Evolutionary conservation across 2,329 filamentous ascomycete genomes (phyloP).

Genomic region (Sporothrix humicola): DNA sequence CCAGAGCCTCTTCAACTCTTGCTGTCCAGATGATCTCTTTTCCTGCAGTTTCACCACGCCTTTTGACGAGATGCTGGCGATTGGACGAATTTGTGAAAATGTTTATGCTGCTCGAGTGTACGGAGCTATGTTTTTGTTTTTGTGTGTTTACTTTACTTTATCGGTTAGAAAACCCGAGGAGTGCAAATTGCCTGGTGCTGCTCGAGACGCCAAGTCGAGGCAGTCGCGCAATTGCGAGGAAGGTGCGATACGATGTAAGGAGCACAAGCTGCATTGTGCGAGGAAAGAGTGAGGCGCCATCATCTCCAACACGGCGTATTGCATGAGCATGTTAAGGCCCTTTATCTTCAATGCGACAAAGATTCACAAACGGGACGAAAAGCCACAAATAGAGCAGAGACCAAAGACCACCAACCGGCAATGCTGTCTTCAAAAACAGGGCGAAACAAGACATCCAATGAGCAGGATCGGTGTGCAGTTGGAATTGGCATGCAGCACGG

Average conservation of each 20-base stretch:
- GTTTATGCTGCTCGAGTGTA: no score
- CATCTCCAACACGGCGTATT: background rate
- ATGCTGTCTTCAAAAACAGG: background rate
- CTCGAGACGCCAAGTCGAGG: background rate
- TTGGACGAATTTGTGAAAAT: background rate
- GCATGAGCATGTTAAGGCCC: background rate
- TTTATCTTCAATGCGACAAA: background rate
- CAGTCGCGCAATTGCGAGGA: background rate
- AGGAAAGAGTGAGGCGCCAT: background rate
- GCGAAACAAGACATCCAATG: slow-evolving; percentile 3
- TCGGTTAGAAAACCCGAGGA: background rate
- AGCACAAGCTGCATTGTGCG: background rate
- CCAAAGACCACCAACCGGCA: background rate
- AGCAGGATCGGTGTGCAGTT: no score
- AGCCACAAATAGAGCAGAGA: no score
- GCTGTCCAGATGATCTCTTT: background rate
- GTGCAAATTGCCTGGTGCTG: background rate
- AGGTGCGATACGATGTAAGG: background rate
- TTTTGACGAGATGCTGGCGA: background rate
- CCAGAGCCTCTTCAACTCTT: background rate
- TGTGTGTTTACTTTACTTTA: background rate
- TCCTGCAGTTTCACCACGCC: slow-evolving; percentile 5
- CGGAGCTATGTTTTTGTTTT: background rate
- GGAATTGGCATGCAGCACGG: background rate
- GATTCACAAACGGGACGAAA: background rate